Percentiles rank a stretch among this genome's conserved stretches.
Evolutionary conservation across 2,329 filamentous ascomycete genomes (phyloP).

Genomic region (Diplodia mutila): DNA sequence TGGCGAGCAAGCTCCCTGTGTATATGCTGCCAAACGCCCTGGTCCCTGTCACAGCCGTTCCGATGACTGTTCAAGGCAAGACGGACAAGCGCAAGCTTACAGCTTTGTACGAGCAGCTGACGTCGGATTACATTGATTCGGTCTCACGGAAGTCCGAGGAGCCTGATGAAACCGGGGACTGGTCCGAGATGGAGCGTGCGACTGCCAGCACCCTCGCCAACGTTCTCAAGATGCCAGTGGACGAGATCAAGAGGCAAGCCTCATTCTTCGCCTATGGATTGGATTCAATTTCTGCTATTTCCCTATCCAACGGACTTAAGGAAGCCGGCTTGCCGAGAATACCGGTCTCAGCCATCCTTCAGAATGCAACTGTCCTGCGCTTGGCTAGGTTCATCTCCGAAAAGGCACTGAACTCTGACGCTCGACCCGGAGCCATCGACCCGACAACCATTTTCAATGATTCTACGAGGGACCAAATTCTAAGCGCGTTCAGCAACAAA

Average conservation of each 20-base stretch:
- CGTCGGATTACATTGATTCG: slow-evolving; percentile 50
- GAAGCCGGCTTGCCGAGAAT: slow-evolving; percentile 52
- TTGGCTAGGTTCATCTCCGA: slow-evolving; percentile 48
- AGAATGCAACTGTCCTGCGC: slow-evolving; percentile 66
- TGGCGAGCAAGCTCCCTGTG: slow-evolving; percentile 63
- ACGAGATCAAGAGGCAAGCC: slow-evolving; percentile 63
- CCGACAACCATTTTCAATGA: slow-evolving; percentile 29
- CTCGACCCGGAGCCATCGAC: background rate
- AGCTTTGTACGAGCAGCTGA: slow-evolving; percentile 53
- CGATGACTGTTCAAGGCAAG: slow-evolving; percentile 76
- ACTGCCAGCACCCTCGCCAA: slow-evolving; percentile 61
- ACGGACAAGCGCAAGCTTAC: slow-evolving; percentile 64
- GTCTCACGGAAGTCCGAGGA: slow-evolving; percentile 40
- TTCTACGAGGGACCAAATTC: slow-evolving; percentile 4
- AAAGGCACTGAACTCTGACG: background rate
- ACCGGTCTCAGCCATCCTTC: slow-evolving; percentile 71
- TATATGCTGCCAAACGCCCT: slow-evolving; percentile 83
- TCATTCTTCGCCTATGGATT: slow-evolving; percentile 80
- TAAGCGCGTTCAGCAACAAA: slow-evolving; percentile 35
- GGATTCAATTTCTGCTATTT: slow-evolving; percentile 82
- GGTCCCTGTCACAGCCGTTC: slow-evolving; percentile 70
- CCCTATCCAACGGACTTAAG: slow-evolving; percentile 63
- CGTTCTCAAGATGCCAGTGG: slow-evolving; percentile 51
- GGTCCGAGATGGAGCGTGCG: slow-evolving; percentile 59
- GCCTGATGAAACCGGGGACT: slow-evolving; percentile 44